Conservation (phyloP, 2,329 filamentous ascomycete species). For the Fusarium graminum region DNA sequence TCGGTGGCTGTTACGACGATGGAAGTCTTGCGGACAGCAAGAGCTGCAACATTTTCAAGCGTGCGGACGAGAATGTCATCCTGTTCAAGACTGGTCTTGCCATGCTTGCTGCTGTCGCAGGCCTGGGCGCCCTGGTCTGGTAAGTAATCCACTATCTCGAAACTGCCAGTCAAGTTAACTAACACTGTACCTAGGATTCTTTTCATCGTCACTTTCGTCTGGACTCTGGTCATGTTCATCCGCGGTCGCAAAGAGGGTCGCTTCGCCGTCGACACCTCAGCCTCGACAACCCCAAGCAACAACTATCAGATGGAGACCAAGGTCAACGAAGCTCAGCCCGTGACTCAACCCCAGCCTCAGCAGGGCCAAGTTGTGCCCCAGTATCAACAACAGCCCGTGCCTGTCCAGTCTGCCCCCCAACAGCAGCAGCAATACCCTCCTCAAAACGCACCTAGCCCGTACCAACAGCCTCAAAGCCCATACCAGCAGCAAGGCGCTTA, state of each 20-base stretch:
- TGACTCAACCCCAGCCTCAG: constrained; percentile 38
- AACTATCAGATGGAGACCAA: constrained; percentile 55
- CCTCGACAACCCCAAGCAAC: constrained; percentile 34
- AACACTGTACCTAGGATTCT: constrained; percentile 51
- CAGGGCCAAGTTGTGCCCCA: constrained; percentile 29
- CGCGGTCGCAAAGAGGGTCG: constrained; percentile 56
- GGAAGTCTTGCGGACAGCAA: constrained; percentile 58
- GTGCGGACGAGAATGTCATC: constrained; percentile 47
- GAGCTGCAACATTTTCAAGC: constrained; percentile 52
- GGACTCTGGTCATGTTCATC: constrained; percentile 54
- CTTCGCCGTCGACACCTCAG: constrained; percentile 46
- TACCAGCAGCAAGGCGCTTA: constrained; percentile 50
- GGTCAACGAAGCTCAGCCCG: constrained; percentile 45
- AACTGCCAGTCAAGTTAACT: not conserved
- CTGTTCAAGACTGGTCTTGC: constrained; percentile 54
- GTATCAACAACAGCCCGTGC: constrained; percentile 39
- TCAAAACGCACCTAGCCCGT: constrained; percentile 29
- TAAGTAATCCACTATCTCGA: constrained; percentile 40
- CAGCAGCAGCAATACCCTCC: constrained; percentile 32
- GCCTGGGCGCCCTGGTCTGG: constrained; percentile 60
- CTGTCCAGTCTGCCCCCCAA: constrained; percentile 21
- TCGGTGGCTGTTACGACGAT: constrained; percentile 53
- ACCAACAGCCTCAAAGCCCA: constrained; percentile 46
- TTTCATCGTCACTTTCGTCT: constrained; percentile 56
- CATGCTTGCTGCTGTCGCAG: constrained; percentile 58